Percentiles rank a stretch among this genome's conserved stretches.
Conservation (phyloP, 192 early-diverging fungal species). For the Lunasporangiospora selenospora region DNA sequence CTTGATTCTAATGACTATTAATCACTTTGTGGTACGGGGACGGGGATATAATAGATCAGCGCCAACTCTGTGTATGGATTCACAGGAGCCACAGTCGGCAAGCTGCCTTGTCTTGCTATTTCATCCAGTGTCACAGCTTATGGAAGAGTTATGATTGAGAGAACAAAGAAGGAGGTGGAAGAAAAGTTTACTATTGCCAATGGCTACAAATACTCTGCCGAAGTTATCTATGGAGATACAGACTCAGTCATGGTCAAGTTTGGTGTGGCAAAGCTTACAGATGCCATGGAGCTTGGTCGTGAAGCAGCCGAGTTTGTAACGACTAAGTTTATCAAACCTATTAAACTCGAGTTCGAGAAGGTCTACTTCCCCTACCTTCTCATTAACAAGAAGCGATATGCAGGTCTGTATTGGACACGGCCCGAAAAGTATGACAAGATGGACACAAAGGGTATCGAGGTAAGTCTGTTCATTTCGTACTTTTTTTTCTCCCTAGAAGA, state of each 20-base stretch:
- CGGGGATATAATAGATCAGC: conserved; percentile 68
- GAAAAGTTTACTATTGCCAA: conserved; percentile 82
- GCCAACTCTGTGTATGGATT: conserved; percentile 99
- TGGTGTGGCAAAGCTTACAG: conserved; percentile 77
- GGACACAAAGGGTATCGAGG: conserved; percentile 98
- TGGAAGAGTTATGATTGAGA: conserved; percentile 96
- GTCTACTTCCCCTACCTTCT: conserved; percentile 98
- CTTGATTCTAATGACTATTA: too few species aligned
- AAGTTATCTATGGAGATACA: conserved; percentile 98
- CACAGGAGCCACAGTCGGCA: conserved; percentile 92
- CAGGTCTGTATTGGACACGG: conserved; percentile 97
- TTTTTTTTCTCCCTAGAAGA: too few species aligned
- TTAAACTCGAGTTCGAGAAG: conserved; percentile 99
- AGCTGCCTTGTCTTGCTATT: conserved; percentile 92
- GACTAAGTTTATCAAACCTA: conserved; percentile 84
- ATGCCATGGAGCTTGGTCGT: conserved; percentile 84
- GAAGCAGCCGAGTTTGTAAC: conserved; percentile 92
- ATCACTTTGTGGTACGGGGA: too few species aligned
- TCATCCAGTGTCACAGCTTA: conserved; percentile 94
- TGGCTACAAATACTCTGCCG: conserved; percentile 86
- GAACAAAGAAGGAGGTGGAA: conserved; percentile 86
- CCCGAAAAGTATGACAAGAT: conserved; percentile 94
- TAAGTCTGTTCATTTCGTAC: conserved; percentile 20
- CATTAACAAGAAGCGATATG: conserved; percentile 99
- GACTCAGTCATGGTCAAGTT: conserved; percentile 99